A percentile compares a stretch with the other conserved stretches of the same genome.
Conservation (phyloP, 2,329 filamentous ascomycete genomes). For the Cladosporium sp. region DNA sequence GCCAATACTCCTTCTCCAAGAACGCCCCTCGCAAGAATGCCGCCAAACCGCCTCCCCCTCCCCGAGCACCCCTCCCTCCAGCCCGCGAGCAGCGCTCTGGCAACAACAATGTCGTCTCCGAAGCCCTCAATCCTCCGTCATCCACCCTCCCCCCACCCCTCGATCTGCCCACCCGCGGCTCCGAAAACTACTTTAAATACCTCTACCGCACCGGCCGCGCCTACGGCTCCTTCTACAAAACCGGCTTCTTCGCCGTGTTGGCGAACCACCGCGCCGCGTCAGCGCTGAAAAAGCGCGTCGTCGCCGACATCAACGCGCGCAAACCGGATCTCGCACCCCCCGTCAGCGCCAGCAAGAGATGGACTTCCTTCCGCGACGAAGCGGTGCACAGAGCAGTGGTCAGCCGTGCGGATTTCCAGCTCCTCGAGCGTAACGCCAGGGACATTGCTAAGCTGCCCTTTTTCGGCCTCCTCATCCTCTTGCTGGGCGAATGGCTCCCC, state of each 20-base stretch:
- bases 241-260: conserved; percentile 70
- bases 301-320: conserved; percentile 10
- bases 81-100: background rate
- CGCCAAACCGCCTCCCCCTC: background rate
- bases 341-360: conserved; percentile 8
- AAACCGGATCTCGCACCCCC: conserved; percentile 5
- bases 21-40: background rate
- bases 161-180: conserved; percentile 53
- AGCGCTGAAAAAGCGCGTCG: conserved; percentile 45
- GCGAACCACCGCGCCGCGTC: conserved; percentile 54
- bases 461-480: conserved; percentile 69
- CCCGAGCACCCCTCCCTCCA: background rate
- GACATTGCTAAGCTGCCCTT: conserved; percentile 75
- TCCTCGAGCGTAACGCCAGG: conserved; percentile 62
- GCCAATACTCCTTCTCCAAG: conserved; percentile 16
- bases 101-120: too few species aligned
- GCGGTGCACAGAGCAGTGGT: conserved; percentile 26
- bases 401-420: conserved; percentile 66
- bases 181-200: conserved; percentile 49
- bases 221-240: conserved; percentile 83
- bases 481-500: conserved; percentile 85
- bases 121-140: conserved; percentile 62
- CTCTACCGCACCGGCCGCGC: conserved; percentile 64
- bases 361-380: conserved; percentile 1
- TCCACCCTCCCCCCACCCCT: conserved; percentile 71